Percentiles rank a stretch among this genome's conserved stretches.
phyloP scores from a whole-genome alignment of 2,329 filamentous ascomycete species.

The Fulvia fulva region DNA sequence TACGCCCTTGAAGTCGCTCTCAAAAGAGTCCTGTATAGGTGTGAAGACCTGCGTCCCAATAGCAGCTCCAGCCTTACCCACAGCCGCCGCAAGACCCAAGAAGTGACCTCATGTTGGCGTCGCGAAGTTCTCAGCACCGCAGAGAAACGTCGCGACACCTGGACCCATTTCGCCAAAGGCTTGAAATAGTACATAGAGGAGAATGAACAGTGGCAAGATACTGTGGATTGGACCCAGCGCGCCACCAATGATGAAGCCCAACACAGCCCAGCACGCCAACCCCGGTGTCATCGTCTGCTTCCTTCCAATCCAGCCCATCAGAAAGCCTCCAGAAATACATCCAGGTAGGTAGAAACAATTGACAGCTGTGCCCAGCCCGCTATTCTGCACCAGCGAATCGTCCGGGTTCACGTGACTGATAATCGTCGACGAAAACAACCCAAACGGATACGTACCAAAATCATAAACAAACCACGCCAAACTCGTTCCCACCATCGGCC shows the following conservation, averaged over 20 bases:
- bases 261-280: constrained; percentile 56
- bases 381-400: constrained; percentile 66
- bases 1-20: constrained; percentile 38
- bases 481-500: constrained; percentile 62
- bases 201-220: constrained; percentile 63
- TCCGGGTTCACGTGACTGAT: constrained; percentile 57
- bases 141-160: constrained; percentile 76
- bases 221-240: constrained; percentile 62
- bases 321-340: constrained; percentile 68
- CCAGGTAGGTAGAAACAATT: constrained; percentile 87
- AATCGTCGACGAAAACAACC: constrained; percentile 77
- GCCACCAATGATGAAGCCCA: constrained; percentile 76
- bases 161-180: constrained; percentile 76
- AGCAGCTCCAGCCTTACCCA: constrained; percentile 72
- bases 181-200: constrained; percentile 74
- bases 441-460: constrained; percentile 62
- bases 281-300: constrained; percentile 68
- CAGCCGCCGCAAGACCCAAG: constrained; percentile 64
- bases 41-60: constrained; percentile 72
- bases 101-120: constrained; percentile 75
- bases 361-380: constrained; percentile 83
- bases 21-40: constrained; percentile 42
- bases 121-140: constrained; percentile 76
- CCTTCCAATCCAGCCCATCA: constrained; percentile 74
- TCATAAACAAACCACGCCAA: constrained; percentile 78